These are phyloP conservation scores for Ascosphaera apis DNA, from an alignment of 2,329 filamentous ascomycete species.

Conservation along the genomic window DNA sequence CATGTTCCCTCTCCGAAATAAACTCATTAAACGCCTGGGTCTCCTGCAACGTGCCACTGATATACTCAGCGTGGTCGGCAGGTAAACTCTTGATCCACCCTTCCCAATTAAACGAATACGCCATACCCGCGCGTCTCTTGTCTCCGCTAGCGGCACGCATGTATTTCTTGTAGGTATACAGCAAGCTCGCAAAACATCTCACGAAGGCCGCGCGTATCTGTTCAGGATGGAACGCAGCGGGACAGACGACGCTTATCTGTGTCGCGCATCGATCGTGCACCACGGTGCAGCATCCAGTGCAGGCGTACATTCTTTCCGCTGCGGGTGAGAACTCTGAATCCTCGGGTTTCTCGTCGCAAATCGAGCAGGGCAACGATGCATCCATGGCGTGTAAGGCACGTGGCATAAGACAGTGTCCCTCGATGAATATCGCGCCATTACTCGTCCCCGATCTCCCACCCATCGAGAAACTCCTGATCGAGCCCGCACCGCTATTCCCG, in stretches of 20 bases:
- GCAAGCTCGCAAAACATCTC: slow-evolving; percentile 42
- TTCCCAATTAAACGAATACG: slow-evolving; percentile 44
- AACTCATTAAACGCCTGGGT: slow-evolving; percentile 45
- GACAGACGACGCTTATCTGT: slow-evolving; percentile 40
- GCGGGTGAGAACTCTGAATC: slow-evolving; percentile 12
- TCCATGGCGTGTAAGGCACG: slow-evolving; percentile 19
- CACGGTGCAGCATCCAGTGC: slow-evolving; percentile 23
- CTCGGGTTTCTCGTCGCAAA: slow-evolving; percentile 26
- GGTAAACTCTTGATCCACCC: slow-evolving; percentile 41
- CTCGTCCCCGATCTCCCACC: slow-evolving; percentile 1
- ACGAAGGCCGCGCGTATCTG: slow-evolving; percentile 46
- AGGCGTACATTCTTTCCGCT: slow-evolving; percentile 32
- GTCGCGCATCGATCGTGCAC: slow-evolving; percentile 36
- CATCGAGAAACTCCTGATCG: not conserved
- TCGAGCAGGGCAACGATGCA: slow-evolving; percentile 21
- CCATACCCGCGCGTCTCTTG: slow-evolving; percentile 37
- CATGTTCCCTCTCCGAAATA: slow-evolving; percentile 37
- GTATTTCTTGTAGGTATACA: slow-evolving; percentile 46
- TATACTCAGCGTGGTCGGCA: slow-evolving; percentile 39
- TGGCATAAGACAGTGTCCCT: slow-evolving; percentile 22
- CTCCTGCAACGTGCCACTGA: slow-evolving; percentile 33
- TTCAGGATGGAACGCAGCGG: slow-evolving; percentile 41
- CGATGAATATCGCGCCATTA: slow-evolving; percentile 18
- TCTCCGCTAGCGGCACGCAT: slow-evolving; percentile 35
- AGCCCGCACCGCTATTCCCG: not conserved